Evolutionary conservation across 805 yeast genomes (phyloP), one percentile per base, ranked within the genome.

Genomic region (Myxozyma melibiosi): DNA sequence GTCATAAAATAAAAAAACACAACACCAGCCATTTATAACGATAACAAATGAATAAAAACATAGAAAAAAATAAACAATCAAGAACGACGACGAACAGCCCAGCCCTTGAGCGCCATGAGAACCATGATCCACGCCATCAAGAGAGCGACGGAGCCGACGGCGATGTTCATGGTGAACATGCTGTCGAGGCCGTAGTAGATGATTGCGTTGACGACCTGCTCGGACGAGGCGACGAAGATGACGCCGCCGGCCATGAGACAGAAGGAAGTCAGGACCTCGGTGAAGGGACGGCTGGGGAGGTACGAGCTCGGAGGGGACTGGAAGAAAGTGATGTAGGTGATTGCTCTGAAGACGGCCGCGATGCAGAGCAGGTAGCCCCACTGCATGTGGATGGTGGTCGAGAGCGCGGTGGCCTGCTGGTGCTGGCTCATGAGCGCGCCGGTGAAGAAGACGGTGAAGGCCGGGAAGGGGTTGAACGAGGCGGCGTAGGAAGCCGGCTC

Each of bases 371-470:
- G 73, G 56, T 80, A 78, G 6, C 99, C 99, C 99, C 99, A 94
- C 73, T 90, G 97, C 52, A 80, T 75, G 71, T 94, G 99, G 61
- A 94, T 81, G 16, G 73, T 76, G 2, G 97, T 90, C 2, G 97
- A 84, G 31, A 86, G 78, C 52, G 70, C 76, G 0, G 94, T 85
- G 4, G 91, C 87, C 73, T 94, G 99, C 38, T 83, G 84, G 73
- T 94, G 99, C 71, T 86, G 89, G 1, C 97, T 90, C 99, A 94
- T 94, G 61, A 94, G 78, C 13, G 86, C 79, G 28, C 99, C 99
- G 1, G 98, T 94, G 96, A 97, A 94, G 74, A 88, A 94, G 33
- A 94, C 88, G 1, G 95, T 90, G 63, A 94, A 81, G 1, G 88
- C 84, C 2, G 98, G 97, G 81, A 94, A 90, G 33, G 97, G 97